Percentiles rank a stretch among this genome's conserved stretches.
Evolutionary conservation across 2,329 filamentous ascomycete species (phyloP).

Genomic region (Curvularia verruculosa): DNA sequence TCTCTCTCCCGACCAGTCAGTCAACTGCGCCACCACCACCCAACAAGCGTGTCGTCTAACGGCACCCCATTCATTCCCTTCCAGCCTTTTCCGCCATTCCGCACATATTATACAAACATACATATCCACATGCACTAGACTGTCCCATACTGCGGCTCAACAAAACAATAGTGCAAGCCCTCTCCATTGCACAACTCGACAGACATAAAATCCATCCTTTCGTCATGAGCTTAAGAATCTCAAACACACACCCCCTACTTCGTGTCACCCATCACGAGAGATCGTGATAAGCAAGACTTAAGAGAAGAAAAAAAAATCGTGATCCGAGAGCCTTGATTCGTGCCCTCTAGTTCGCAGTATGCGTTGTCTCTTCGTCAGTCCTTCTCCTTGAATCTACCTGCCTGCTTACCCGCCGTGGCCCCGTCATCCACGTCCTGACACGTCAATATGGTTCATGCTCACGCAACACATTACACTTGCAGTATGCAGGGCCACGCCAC

Average conservation of each 20-base stretch:
- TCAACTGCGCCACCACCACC: not conserved
- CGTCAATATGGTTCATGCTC: conserved; percentile 45
- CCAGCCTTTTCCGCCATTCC: not conserved
- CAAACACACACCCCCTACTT: not conserved
- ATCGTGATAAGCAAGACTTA: not conserved
- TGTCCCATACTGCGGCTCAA: not conserved
- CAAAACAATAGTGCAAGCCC: not conserved
- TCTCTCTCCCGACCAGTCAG: not conserved
- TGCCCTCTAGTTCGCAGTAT: conserved; percentile 30
- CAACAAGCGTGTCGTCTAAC: not conserved
- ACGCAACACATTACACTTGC: conserved; percentile 1
- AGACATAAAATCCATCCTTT: not conserved
- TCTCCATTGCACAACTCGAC: not conserved
- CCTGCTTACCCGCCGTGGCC: conserved; percentile 1
- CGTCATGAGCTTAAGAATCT: not conserved
- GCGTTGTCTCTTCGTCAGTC: conserved; percentile 22
- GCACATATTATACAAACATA: not conserved
- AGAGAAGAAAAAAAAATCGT: too few relatives aligned
- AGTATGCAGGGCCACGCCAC: conserved; percentile 1
- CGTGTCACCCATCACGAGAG: not conserved
- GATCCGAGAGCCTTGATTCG: conserved; percentile 18
- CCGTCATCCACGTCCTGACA: conserved; percentile 27
- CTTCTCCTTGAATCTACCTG: not conserved
- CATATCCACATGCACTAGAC: not conserved
- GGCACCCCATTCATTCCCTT: not conserved